Percentiles rank a stretch among this genome's conserved stretches.
Evolutionary conservation across 768 basidiomycete genomes (phyloP).

Genomic region (Crucibulum laeve): DNA sequence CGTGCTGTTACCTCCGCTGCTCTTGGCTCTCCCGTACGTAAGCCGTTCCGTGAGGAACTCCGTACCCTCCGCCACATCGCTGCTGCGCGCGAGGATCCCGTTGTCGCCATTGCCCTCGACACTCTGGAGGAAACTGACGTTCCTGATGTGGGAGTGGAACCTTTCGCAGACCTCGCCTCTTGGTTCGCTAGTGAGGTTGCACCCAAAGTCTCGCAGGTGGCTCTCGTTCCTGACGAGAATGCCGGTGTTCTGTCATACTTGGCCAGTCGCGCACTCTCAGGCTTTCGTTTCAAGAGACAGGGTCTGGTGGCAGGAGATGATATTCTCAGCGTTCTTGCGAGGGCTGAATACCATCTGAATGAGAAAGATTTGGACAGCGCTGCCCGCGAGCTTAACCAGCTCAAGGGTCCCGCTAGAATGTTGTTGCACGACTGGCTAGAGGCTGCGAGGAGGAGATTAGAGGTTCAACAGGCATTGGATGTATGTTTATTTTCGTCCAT

Average conservation of each 20-base stretch:
- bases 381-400: slow-evolving; percentile 85
- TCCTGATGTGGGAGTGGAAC: slow-evolving; percentile 83
- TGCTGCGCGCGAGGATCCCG: slow-evolving; percentile 64
- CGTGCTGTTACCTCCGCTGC: slow-evolving; percentile 71
- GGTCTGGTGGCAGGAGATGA: slow-evolving; percentile 81
- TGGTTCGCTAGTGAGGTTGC: slow-evolving; percentile 87
- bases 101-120: slow-evolving; percentile 63
- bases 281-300: slow-evolving; percentile 73
- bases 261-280: slow-evolving; percentile 72
- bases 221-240: slow-evolving; percentile 87
- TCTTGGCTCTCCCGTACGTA: slow-evolving; percentile 60
- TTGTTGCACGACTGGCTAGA: slow-evolving; percentile 85
- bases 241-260: slow-evolving; percentile 87
- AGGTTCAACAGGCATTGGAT: slow-evolving; percentile 90
- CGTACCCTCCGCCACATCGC: slow-evolving; percentile 74
- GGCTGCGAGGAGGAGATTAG: slow-evolving; percentile 81
- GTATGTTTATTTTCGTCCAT: slow-evolving; percentile 30
- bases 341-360: slow-evolving; percentile 85
- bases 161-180: slow-evolving; percentile 82
- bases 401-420: slow-evolving; percentile 75
- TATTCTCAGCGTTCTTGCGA: slow-evolving; percentile 79
- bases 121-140: slow-evolving; percentile 64
- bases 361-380: slow-evolving; percentile 93
- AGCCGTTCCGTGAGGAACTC: slow-evolving; percentile 88
- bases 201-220: slow-evolving; percentile 82